Conservation (phyloP, 2,329 filamentous ascomycete genomes). For the Colletotrichum musicola region DNA sequence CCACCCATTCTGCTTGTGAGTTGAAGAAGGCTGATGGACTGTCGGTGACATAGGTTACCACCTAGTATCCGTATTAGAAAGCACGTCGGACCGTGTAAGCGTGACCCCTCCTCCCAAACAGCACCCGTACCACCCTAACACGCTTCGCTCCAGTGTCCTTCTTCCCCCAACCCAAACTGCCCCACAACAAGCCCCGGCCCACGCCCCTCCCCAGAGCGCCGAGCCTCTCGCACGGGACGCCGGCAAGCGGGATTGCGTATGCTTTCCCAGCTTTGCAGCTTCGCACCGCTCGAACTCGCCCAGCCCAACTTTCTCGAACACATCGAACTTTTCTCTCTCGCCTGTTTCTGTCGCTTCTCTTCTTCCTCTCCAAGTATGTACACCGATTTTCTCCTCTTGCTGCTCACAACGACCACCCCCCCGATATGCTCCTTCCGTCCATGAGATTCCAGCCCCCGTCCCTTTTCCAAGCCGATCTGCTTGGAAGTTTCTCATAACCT, state of each 20-base stretch:
- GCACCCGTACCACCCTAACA: conserved; percentile 27
- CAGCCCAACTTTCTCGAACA: conserved; percentile 29
- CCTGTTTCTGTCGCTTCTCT: background rate
- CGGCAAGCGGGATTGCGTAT: conserved; percentile 41
- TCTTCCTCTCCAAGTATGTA: conserved; percentile 18
- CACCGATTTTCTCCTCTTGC: background rate
- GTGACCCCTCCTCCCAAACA: background rate
- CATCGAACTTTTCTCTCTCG: conserved; percentile 6
- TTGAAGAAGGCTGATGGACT: background rate
- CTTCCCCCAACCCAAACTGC: background rate
- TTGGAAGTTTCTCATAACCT: background rate
- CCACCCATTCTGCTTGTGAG: background rate
- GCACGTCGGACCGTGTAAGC: background rate
- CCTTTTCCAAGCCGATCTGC: conserved; percentile 2
- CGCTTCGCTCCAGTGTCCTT: background rate
- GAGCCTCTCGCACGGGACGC: conserved; percentile 38
- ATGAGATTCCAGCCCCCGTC: background rate
- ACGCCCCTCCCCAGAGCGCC: conserved; percentile 37
- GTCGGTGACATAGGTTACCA: too few relatives aligned
- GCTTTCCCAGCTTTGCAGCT: conserved; percentile 37
- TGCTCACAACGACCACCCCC: background rate
- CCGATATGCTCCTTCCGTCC: background rate
- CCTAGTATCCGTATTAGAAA: too few relatives aligned
- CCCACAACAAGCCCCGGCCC: conserved; percentile 31
- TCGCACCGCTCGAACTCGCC: conserved; percentile 35